Evolutionary conservation across 108 stramenopile species (phyloP), one percentile per base, ranked within the genome.

Genomic region (Cyclostephanos invisitatus): DNA sequence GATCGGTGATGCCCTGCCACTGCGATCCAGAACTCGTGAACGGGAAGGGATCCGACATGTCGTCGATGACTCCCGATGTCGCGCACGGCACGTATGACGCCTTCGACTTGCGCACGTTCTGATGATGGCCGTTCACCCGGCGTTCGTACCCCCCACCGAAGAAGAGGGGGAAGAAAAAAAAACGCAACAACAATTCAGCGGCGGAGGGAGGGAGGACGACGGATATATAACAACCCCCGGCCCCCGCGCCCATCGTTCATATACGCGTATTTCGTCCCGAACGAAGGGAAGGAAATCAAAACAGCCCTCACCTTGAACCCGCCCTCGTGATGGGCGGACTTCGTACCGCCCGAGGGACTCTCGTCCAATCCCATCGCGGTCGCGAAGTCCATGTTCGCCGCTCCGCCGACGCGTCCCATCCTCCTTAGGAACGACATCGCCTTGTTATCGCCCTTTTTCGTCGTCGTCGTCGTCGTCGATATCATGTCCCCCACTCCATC

Each of bases 381-480:
- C 10, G 80, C 83, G 69, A 88, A 92, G 56, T 89, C 87, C 61
- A 85, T 84, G 51, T 84, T 87, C 12, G 83, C 77, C 20, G 81
- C 67, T 18, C 88, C 88, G 15, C 91, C 91, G 17, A 92, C 80
- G 35, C 81, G 66, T 7, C 91, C 91, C 42, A 77, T 84, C 46
- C 80, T 85, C 55, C 84, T 53, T 18, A 92, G 68, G 64, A 92
- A 92, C 3, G 85, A 69, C 91, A 92, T 92, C 32, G 88, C 91
- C 50, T 87, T 85, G 67, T 89, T 89, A 5, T 88, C 87, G 42
- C 62, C 82, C 35, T 40, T 4, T 3, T 32, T 32, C 32, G 2
- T 32, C 32, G 32, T 32, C 32, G 32, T 3, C 32, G 32, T 32
- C n/a, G n/a, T n/a, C n/a, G n/a, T n/a, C n/a, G n/a, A n/a, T n/a